Evolutionary conservation across 2,329 filamentous ascomycete species (phyloP).

Genomic region (Fusarium marasasianum): DNA sequence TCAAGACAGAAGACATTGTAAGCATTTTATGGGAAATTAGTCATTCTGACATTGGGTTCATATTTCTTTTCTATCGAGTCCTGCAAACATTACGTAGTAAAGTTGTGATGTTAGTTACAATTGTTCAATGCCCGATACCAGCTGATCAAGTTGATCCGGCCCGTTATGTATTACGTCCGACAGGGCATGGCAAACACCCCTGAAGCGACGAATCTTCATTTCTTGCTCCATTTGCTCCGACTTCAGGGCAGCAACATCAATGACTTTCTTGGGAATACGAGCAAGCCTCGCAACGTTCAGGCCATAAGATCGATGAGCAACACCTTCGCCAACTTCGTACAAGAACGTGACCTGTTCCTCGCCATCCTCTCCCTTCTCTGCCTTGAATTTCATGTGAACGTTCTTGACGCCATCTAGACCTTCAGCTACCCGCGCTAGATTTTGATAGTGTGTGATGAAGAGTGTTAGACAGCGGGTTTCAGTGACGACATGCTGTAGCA

Average conservation of each 20-base stretch:
- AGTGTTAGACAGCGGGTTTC: slow-evolving; percentile 81
- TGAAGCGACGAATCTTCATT: slow-evolving; percentile 70
- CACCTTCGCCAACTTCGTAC: slow-evolving; percentile 90
- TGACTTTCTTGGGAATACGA: slow-evolving; percentile 77
- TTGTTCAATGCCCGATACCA: slow-evolving; percentile 68
- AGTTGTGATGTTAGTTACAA: slow-evolving; percentile 51
- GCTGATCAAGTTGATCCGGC: slow-evolving; percentile 59
- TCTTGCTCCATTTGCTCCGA: slow-evolving; percentile 82
- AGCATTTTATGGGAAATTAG: slow-evolving; percentile 14
- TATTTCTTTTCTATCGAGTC: not conserved
- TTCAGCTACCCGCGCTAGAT: slow-evolving; percentile 75
- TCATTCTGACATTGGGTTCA: slow-evolving; percentile 9
- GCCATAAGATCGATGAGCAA: slow-evolving; percentile 93
- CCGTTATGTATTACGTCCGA: slow-evolving; percentile 51
- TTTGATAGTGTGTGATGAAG: slow-evolving; percentile 98
- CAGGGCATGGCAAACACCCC: slow-evolving; percentile 56
- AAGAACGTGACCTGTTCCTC: slow-evolving; percentile 90
- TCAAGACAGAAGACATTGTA: slow-evolving; percentile 13
- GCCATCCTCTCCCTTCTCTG: slow-evolving; percentile 52
- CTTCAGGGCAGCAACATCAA: slow-evolving; percentile 83
- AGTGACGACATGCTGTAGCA: slow-evolving; percentile 83
- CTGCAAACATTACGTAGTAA: not conserved
- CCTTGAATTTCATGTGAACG: slow-evolving; percentile 91
- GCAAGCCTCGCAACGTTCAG: slow-evolving; percentile 92
- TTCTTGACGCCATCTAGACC: slow-evolving; percentile 79